Conservation (phyloP, 1,284 basidiomycete genomes). For the Cryptococcus sp. region DNA sequence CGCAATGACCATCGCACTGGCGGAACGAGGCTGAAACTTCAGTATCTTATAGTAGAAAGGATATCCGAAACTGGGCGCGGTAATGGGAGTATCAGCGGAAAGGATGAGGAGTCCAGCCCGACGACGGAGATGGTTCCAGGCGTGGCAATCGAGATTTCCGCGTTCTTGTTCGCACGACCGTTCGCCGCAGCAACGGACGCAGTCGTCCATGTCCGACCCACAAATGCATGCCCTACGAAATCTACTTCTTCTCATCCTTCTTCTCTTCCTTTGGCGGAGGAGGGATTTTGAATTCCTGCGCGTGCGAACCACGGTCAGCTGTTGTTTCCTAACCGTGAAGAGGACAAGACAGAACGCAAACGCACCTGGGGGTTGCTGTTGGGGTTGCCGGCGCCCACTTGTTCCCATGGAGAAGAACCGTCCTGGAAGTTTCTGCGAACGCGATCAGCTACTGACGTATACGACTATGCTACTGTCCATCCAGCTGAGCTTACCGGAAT, state of each 20-base stretch:
- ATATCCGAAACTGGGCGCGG: too few relatives aligned
- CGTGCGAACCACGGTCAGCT: neutral
- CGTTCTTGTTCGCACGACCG: too few relatives aligned
- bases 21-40: too few relatives aligned
- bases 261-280: constrained; percentile 51
- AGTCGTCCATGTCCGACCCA: neutral
- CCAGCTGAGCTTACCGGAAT: constrained; percentile 70
- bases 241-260: constrained; percentile 43
- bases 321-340: neutral
- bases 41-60: too few relatives aligned
- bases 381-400: constrained; percentile 75
- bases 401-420: constrained; percentile 89
- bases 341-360: constrained; percentile 5
- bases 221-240: neutral
- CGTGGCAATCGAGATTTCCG: too few relatives aligned
- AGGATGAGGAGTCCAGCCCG: too few relatives aligned
- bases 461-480: neutral
- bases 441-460: neutral
- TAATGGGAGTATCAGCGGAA: too few relatives aligned
- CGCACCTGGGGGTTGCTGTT: constrained; percentile 39
- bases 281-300: constrained; percentile 52
- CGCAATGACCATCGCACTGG: too few relatives aligned
- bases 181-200: too few relatives aligned
- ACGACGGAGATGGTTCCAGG: too few relatives aligned
- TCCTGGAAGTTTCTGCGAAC: constrained; percentile 85